Base-by-base conservation (phyloP, 495 filamentous ascomycete genomes). In the Evernia prunastri region DNA sequence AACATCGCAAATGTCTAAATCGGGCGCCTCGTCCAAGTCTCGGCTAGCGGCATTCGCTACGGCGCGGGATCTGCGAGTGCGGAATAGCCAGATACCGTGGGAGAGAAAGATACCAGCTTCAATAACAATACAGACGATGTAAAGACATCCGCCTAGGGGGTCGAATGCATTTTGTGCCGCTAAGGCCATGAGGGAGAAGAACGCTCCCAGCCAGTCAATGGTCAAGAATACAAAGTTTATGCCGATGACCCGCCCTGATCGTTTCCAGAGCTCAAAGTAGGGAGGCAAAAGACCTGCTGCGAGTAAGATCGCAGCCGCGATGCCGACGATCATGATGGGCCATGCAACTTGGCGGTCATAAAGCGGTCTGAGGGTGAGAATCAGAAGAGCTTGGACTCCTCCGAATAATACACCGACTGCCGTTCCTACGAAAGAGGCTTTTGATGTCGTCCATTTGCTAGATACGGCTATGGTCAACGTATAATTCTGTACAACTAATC, bases 91-190 rank as follows among this genome's bases (percentile, higher is more conserved):
- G 58, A 88, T 75, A 39, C 84, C 69, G 64, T 90, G 87, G 35
- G 86, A 89, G 20, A 75, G 25, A 65, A 90, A 89, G 57, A 92
- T 89, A 3, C 87, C 88, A 0, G 77, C 71, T 70, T 92, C 88
- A 29, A 91, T 78, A 13, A 86, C 40, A 36, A 87, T 75, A 23
- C 85, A 86, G 7, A 87, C 68, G 49, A 89, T 86, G 68, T 90
- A 91, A 61, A 89, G 76, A 0, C 85, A 78, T 3, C 88, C 87
- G 7, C 86, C 89, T 0, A 90, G 71, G 13, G 85, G 72, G 70
- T 92, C 89, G 67, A 91, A 91, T 0, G 79, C 82, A 23, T 85
- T 78, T 69, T 92, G 88, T 0, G 82, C 85, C 39, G 84, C 87
- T 82, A 56, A 40, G 40, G 20, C 87, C 76, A 91, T 82, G 6